A percentile compares a stretch with the other conserved stretches of the same genome.
phyloP scores from a whole-genome alignment of 495 filamentous ascomycete genomes.

The Aspergillus conjunctus region DNA sequence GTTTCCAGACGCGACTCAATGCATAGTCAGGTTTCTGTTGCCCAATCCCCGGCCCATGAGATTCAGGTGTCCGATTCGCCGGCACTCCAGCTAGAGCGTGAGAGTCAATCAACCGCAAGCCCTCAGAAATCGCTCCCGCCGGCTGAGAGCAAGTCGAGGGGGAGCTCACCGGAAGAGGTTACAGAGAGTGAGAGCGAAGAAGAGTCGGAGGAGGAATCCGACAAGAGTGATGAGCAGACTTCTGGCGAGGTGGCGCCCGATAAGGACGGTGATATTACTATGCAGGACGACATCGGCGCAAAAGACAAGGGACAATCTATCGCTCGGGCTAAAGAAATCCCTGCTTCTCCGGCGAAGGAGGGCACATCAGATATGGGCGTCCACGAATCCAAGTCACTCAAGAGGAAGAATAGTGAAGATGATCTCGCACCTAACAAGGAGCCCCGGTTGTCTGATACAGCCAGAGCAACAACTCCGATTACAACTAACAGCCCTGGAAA shows the following conservation, averaged over 20 bases:
- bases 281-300: background rate
- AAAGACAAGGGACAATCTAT: conserved; percentile 1
- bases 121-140: conserved; percentile 9
- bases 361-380: background rate
- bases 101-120: conserved; percentile 10
- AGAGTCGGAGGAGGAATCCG: conserved; percentile 10
- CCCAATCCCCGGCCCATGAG: background rate
- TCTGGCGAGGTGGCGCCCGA: background rate
- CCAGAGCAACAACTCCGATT: conserved; percentile 3
- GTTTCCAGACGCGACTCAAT: background rate
- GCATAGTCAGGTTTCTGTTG: conserved; percentile 6
- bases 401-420: conserved; percentile 34
- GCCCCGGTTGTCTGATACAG: conserved; percentile 26
- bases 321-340: background rate
- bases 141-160: background rate
- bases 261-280: conserved; percentile 13
- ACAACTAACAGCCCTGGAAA: background rate
- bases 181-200: background rate
- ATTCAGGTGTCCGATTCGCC: conserved; percentile 6
- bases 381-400: conserved; percentile 19
- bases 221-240: conserved; percentile 1
- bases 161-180: background rate
- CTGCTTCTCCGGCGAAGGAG: background rate
- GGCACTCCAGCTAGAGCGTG: conserved; percentile 12
- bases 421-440: conserved; percentile 30